Evolutionary conservation across 352 stramenopile species (phyloP), one percentile per base, ranked within the genome.

Genomic region (Peronospora belbahrii): DNA sequence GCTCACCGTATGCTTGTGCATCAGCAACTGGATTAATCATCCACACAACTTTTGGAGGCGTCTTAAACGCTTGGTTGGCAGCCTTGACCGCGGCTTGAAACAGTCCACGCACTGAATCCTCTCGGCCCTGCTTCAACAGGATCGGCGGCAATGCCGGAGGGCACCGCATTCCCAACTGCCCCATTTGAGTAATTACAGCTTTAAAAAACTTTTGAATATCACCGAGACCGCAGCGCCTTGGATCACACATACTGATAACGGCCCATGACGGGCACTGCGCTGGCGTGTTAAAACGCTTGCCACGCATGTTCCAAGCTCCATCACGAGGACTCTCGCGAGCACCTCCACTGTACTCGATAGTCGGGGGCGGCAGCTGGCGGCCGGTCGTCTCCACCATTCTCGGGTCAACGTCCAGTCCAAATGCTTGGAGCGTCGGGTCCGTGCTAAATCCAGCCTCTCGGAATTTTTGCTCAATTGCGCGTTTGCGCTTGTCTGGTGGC

Each of bases 221-320:
- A 0, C 14, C 35, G 0, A 56, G 20, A 17, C 52, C 39, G 33
- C 61, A 73, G 4, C 62, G 65, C 9, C 61, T 66, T 5, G 60
- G 32, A 33, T 85, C 73, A 15, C 65, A 78, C 45, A 74, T 57
- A 36, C 65, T 86, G 27, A 82, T 76, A 36, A 81, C 45, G 13
- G 65, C 59, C 67, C 61, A 74, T 38, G 70, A 83, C 25, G 41
- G 68, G 23, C 74, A 50, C 32, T 62, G 57, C 19, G 60, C 48
- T 2, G 67, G 55, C 17, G 68, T 48, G 22, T 69, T 65, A 17
- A 88, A 82, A 14, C 43, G 59, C 42, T 85, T 83, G 28, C 67
- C 57, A 11, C 60, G 53, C 60, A 90, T 85, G 51, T 88, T 87
- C 79, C 79, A 90, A 8, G 58, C 51, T n/a, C 79, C 79, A 15